phyloP scores from a whole-genome alignment of 345 rosid genomes.

The Eucalyptus curtisii region DNA sequence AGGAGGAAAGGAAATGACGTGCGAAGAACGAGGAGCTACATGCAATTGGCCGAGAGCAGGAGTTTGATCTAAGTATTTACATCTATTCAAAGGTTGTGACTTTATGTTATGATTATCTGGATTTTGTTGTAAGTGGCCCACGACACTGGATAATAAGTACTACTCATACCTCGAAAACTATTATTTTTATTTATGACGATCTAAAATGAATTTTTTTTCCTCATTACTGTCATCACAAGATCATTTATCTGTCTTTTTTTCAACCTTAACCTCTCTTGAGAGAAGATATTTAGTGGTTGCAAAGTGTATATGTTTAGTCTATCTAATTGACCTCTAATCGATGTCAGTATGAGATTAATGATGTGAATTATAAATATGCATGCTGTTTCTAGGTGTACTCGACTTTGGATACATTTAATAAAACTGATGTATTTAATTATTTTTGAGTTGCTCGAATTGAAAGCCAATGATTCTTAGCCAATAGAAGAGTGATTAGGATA shows the following conservation, averaged over 20 bases:
- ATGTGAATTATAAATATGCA: neutral
- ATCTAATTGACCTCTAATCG: neutral
- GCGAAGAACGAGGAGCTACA: neutral
- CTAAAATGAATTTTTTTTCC: neutral
- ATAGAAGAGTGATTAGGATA: neutral
- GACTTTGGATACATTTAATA: neutral
- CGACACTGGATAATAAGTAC: neutral
- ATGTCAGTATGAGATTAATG: neutral
- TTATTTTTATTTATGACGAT: neutral
- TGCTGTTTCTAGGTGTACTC: neutral
- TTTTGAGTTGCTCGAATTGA: neutral
- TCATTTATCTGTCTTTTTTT: neutral
- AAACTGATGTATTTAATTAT: neutral
- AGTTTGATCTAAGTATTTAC: neutral
- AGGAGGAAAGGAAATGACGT: neutral
- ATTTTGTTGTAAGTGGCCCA: neutral
- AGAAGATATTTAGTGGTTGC: neutral
- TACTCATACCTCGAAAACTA: neutral
- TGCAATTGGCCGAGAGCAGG: neutral
- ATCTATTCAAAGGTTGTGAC: neutral
- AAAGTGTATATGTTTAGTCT: neutral
- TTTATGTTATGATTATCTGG: neutral
- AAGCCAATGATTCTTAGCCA: neutral
- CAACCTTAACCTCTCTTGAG: neutral
- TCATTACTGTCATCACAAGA: fast-evolving